Evolutionary conservation across 345 rosid species (phyloP), one percentile per base, ranked within the genome.

Genomic region (Sisymbrium altissimum): DNA sequence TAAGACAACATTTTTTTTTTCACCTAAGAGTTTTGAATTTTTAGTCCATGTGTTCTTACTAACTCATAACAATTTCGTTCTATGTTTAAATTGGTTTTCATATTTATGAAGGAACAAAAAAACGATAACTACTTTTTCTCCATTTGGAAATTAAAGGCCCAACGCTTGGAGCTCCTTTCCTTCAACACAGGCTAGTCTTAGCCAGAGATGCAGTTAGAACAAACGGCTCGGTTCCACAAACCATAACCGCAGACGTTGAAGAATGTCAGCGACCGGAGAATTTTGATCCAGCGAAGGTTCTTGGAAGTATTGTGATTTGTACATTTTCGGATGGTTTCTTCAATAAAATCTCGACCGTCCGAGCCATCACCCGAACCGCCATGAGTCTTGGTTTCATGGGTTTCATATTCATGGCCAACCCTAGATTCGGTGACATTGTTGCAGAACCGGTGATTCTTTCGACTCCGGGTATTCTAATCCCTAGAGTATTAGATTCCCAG

Each of bases 221-320:
- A 30, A 79, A 71, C n/a, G 86, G 88, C 27, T 69, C 82, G 38
- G 85, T 81, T 52, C 88, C 82, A 19, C 84, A 80, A 70, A 82
- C 89, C 12, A 0, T 10, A 55, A 76, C 83, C 19, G 45, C 29
- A 33, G 81, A 85, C 73, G 48, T 76, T 5, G 97, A 93, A 66
- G 98, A 93, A 78, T 93, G 98, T 46, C 92, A 93, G 53, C 46
- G 57, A 65, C 92, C 91, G 0, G 94, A 86, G 17, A 80, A 88
- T 49, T 80, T 91, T 19, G 83, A 91, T 52, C 87, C 86, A 2
- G 49, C 25, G 10, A 4, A 27, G 11, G 98, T 89, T 44, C 49
- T 38, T 43, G 90, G 85, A 10, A 80, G 87, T 61, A 76, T 91
- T 45, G 88, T 88, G 27, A 79, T 91, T 4, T 91, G 98, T 78